A percentile compares a stretch with the other conserved stretches of the same genome.
phyloP scores from a whole-genome alignment of 805 yeast species.

The Suhomyces emberorum region DNA sequence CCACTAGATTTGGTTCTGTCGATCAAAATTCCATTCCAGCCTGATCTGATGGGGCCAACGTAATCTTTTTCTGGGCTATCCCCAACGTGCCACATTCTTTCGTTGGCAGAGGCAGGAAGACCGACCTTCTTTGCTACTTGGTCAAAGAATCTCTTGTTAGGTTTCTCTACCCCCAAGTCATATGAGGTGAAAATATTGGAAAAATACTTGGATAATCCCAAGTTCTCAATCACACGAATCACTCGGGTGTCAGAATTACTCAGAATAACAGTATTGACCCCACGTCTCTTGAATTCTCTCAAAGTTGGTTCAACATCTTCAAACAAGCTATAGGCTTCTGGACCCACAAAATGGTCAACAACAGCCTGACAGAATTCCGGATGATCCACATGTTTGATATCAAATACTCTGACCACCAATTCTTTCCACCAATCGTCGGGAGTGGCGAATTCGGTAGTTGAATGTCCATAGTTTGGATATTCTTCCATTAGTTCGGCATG shows the following conservation, averaged over 20 bases:
- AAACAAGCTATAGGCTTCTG: constrained; percentile 50
- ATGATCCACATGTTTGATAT: constrained; percentile 28
- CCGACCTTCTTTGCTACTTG: constrained; percentile 24
- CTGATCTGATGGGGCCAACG: constrained; percentile 49
- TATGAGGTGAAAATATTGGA: constrained; percentile 50
- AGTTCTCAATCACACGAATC: constrained; percentile 41
- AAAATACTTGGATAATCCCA: constrained; percentile 44
- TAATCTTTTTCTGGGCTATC: constrained; percentile 58
- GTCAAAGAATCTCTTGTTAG: constrained; percentile 47
- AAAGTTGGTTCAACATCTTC: constrained; percentile 53
- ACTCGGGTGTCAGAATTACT: constrained; percentile 65
- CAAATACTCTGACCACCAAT: constrained; percentile 44
- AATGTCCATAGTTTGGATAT: constrained; percentile 66
- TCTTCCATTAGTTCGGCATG: constrained; percentile 33
- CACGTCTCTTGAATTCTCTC: constrained; percentile 23
- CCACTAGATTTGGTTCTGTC: constrained; percentile 38
- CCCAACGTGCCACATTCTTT: constrained; percentile 62
- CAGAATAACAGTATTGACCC: constrained; percentile 41
- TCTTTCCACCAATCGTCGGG: constrained; percentile 57
- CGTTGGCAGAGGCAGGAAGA: constrained; percentile 15
- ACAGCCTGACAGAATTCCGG: constrained; percentile 43
- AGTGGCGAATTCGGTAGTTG: constrained; percentile 14
- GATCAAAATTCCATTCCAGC: constrained; percentile 59
- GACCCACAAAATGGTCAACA: constrained; percentile 46
- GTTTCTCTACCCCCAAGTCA: constrained; percentile 54